Conservation (phyloP, 768 basidiomycete genomes). For the Lactarius vividus region DNA sequence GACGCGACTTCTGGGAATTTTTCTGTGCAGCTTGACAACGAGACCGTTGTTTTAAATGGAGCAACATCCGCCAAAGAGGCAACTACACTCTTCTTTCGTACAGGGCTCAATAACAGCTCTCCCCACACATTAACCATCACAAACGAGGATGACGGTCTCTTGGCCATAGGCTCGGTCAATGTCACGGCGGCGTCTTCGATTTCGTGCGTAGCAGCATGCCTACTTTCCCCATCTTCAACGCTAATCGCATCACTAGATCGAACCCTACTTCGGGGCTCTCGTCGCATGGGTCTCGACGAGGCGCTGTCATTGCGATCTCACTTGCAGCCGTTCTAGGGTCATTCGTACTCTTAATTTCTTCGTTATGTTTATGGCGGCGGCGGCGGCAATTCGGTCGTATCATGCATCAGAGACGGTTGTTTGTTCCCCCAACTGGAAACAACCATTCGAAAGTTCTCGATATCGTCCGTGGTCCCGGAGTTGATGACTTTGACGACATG, state of each 20-base stretch:
- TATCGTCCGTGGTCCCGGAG: conserved; percentile 20
- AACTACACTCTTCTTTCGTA: conserved; percentile 61
- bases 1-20: conserved; percentile 58
- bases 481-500: conserved; percentile 21
- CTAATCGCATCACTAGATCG: conserved; percentile 6
- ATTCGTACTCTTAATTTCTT: conserved; percentile 45
- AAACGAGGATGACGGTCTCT: conserved; percentile 45
- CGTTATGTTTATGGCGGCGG: conserved; percentile 45
- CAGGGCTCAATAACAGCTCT: conserved; percentile 51
- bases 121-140: conserved; percentile 52
- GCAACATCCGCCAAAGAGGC: conserved; percentile 51
- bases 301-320: conserved; percentile 65
- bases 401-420: conserved; percentile 33
- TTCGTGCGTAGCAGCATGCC: conserved; percentile 18
- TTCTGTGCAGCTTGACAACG: conserved; percentile 53
- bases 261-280: conserved; percentile 12
- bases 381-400: conserved; percentile 38
- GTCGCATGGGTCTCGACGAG: conserved; percentile 39
- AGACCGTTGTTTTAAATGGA: conserved; percentile 47
- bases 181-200: conserved; percentile 38
- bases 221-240: conserved; percentile 1
- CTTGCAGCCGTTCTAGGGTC: conserved; percentile 55
- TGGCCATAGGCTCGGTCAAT: conserved; percentile 53
- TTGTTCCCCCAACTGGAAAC: conserved; percentile 26
- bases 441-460: conserved; percentile 27